Evolutionary conservation across 2,329 filamentous ascomycete species (phyloP), one percentile per base, ranked within the genome.

Genomic region (Grosmannia huntii): DNA sequence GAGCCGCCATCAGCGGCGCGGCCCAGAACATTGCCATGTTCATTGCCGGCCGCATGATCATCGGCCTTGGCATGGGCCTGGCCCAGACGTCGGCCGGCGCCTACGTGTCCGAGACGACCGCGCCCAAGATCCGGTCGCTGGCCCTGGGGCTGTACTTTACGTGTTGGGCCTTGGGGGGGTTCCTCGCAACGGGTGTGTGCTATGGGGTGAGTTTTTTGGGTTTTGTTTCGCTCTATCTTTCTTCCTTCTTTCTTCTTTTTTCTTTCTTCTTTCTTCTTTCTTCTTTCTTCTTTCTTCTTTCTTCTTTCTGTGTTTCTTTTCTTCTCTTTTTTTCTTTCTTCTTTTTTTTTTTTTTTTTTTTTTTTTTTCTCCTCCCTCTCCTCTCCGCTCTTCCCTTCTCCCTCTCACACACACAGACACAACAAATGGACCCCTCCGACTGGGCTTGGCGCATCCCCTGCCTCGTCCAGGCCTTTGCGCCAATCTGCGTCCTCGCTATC

Each of bases 1-100:
- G 64, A 19, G 64, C 61, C 6, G 60, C 61, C 12, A 62, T 67
- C 41, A 60, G 61, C 38, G 63, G 61, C 14, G 61, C 57, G 2
- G 60, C 65, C 36, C 62, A 63, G 54, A 65, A 67, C 58, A 63
- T 66, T 49, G 65, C 57, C 61, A 67, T 67, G 64, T 67, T 68
- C 53, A 62, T 66, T 54, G 61, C 62, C 10, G 64, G 62, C 25
- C 64, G 66, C 54, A 60, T 66, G 57, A 59, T 68, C 28, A 60
- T 68, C 49, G 66, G 66, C 16, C 50, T 65, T 23, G 65, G 63
- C 28, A 64, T 59, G 59, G 62, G 62, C 46, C 51, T 64, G 5
- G 62, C 59, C 46, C 61, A 64, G 50, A 62, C 60, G 7, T 33
- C 63, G 2, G 60, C 61, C 23, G 46, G 48, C 23, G 48, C 57